Evolutionary conservation across 495 filamentous ascomycete species (phyloP).

Genomic region (Neurospora sp.): DNA sequence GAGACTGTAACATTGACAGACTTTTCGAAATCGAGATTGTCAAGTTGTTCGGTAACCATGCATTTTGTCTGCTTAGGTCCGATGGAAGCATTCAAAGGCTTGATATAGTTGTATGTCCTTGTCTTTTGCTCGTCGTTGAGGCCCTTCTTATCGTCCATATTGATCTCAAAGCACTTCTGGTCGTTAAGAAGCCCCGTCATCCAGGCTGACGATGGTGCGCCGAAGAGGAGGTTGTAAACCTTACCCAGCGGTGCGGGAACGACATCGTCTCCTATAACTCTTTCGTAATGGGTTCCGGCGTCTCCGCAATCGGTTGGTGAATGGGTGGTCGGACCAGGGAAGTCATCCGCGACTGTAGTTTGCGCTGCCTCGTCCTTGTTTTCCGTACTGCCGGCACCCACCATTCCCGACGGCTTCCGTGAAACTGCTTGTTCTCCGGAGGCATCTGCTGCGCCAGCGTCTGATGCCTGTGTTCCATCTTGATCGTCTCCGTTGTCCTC

Average conservation of each 20-base stretch:
- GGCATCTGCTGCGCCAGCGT: slow-evolving; percentile 51
- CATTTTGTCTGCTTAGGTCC: slow-evolving; percentile 95
- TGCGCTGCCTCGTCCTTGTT: slow-evolving; percentile 46
- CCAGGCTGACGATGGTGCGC: slow-evolving; percentile 63
- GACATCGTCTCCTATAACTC: slow-evolving; percentile 71
- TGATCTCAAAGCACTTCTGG: slow-evolving; percentile 79
- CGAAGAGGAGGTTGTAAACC: slow-evolving; percentile 80
- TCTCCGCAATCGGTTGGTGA: slow-evolving; percentile 77
- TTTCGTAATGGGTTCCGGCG: slow-evolving; percentile 67
- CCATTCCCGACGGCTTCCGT: slow-evolving; percentile 57
- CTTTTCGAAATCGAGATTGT: slow-evolving; percentile 79
- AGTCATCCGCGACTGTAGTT: slow-evolving; percentile 50
- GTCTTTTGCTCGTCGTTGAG: slow-evolving; percentile 61
- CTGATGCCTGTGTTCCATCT: slow-evolving; percentile 48
- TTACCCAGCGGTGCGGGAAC: slow-evolving; percentile 86
- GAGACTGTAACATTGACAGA: slow-evolving; percentile 64
- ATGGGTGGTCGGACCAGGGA: slow-evolving; percentile 80
- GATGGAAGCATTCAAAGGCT: slow-evolving; percentile 72
- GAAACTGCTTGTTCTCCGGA: slow-evolving; percentile 48
- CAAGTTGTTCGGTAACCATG: slow-evolving; percentile 72
- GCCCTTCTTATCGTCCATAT: slow-evolving; percentile 74
- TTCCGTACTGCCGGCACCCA: slow-evolving; percentile 39
- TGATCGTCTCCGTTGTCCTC: slow-evolving; percentile 57
- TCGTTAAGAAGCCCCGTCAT: slow-evolving; percentile 77
- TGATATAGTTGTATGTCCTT: slow-evolving; percentile 80